Evolutionary conservation across 164 flowering plant species (phyloP).

Genomic region (Umbellularia californica): DNA sequence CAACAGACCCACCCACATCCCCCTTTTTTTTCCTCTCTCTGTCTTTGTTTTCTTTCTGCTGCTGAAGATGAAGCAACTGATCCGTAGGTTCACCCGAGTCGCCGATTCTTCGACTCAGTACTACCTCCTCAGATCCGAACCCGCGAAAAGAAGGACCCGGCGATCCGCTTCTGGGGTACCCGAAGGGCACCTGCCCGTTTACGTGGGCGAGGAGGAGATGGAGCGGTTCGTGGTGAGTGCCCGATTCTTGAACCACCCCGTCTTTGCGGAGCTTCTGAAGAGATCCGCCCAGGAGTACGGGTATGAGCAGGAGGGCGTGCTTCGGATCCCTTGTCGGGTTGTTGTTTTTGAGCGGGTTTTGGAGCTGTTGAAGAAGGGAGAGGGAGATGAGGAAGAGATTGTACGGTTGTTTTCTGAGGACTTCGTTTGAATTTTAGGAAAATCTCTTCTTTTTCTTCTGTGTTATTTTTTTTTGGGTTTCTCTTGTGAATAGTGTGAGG

Average conservation of each 20-base stretch:
- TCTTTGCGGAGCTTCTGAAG: constrained; percentile 57
- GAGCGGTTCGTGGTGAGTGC: constrained; percentile 82
- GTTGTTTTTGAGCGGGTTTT: constrained; percentile 48
- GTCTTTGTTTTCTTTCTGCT: background rate
- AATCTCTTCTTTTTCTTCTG: background rate
- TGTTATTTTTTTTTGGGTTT: background rate
- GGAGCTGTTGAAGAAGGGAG: background rate
- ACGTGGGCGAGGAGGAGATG: constrained; percentile 51
- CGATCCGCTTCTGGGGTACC: background rate
- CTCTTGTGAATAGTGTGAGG: background rate
- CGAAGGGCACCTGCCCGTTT: background rate
- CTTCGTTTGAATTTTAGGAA: background rate
- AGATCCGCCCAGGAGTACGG: constrained; percentile 94
- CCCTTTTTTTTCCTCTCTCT: too few relatives aligned
- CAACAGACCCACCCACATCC: background rate
- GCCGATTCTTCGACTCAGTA: background rate
- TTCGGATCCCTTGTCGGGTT: constrained; percentile 79
- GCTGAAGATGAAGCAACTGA: background rate
- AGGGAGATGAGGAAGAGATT: constrained; percentile 2
- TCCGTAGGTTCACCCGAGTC: background rate
- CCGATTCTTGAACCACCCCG: constrained; percentile 72
- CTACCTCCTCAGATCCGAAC: background rate
- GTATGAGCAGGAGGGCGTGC: constrained; percentile 83
- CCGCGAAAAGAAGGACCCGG: background rate
- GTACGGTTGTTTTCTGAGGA: constrained; percentile 1